A percentile compares a stretch with the other conserved stretches of the same genome.
Evolutionary conservation across 108 stramenopile species (phyloP).

Genomic region (Conticribra weissflogii): DNA sequence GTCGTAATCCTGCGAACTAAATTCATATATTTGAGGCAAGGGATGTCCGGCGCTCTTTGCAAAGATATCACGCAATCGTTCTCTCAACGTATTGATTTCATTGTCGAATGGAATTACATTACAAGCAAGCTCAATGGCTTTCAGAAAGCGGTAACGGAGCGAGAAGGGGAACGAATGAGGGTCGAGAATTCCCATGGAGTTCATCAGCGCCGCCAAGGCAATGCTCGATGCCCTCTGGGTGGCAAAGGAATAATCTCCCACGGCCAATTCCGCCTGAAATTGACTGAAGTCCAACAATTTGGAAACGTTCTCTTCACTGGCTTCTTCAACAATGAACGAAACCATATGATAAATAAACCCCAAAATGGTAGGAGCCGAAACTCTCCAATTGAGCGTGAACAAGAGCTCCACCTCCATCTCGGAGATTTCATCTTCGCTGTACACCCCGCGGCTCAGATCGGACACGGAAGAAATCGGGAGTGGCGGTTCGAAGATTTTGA

Average conservation of each 20-base stretch:
- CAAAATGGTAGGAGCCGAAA: constrained; percentile 41
- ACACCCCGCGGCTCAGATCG: constrained; percentile 60
- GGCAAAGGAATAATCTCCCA: background rate
- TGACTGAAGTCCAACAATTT: constrained; percentile 30
- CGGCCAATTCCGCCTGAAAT: constrained; percentile 22
- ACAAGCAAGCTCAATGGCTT: background rate
- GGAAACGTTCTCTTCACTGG: constrained; percentile 2
- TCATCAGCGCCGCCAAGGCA: background rate
- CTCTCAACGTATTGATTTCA: background rate
- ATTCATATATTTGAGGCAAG: background rate
- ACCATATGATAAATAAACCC: constrained; percentile 41
- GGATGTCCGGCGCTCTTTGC: background rate
- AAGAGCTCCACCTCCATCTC: constrained; percentile 58
- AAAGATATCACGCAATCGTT: background rate
- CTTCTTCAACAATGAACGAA: constrained; percentile 14
- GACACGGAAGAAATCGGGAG: constrained; percentile 61
- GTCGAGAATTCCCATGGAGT: background rate
- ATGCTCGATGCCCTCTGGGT: background rate
- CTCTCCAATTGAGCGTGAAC: constrained; percentile 43
- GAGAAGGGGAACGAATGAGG: background rate
- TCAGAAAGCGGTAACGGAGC: background rate
- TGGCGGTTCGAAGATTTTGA: constrained; percentile 81
- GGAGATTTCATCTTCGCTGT: constrained; percentile 50
- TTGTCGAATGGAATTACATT: background rate
- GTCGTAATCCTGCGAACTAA: background rate